phyloP scores from a whole-genome alignment of 148 eudicot species.

The Nyssa sinensis region DNA sequence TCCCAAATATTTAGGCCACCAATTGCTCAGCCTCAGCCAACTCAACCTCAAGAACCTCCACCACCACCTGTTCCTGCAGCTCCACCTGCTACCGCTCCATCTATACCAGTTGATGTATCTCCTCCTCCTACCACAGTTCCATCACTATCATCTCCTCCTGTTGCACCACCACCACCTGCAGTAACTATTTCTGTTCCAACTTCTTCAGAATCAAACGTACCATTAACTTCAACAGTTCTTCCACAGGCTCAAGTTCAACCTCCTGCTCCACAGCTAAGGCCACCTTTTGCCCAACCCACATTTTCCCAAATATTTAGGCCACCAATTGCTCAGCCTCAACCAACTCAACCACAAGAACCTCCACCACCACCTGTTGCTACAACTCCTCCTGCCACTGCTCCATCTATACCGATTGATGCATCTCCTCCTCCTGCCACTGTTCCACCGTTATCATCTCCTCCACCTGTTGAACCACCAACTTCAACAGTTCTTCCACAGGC shows the following conservation, averaged over 20 bases:
- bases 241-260: slow-evolving; percentile 31
- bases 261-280: slow-evolving; percentile 31
- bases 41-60: slow-evolving; percentile 15
- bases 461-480: slow-evolving; percentile 22
- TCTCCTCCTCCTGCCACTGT: slow-evolving; percentile 13
- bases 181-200: not conserved
- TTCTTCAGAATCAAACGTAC: too few species aligned
- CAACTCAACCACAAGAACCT: slow-evolving; percentile 13
- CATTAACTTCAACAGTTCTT: too few species aligned
- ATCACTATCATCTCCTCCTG: slow-evolving; percentile 14
- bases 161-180: slow-evolving; percentile 19
- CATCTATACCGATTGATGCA: slow-evolving; percentile 23
- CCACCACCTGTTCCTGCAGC: slow-evolving; percentile 27
- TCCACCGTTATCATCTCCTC: slow-evolving; percentile 14
- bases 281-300: slow-evolving; percentile 32
- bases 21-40: slow-evolving; percentile 18
- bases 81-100: slow-evolving; percentile 14
- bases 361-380: slow-evolving; percentile 27
- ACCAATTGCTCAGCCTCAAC: slow-evolving; percentile 20
- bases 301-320: slow-evolving; percentile 31
- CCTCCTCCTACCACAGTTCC: slow-evolving; percentile 16
- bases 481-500: too few species aligned
- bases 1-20: slow-evolving; percentile 28
- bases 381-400: slow-evolving; percentile 16
- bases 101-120: too few species aligned